Evolutionary conservation across 75 land plant species (phyloP), one percentile per base, ranked within the genome.

Genomic region (Adiantum capillusveneris): DNA sequence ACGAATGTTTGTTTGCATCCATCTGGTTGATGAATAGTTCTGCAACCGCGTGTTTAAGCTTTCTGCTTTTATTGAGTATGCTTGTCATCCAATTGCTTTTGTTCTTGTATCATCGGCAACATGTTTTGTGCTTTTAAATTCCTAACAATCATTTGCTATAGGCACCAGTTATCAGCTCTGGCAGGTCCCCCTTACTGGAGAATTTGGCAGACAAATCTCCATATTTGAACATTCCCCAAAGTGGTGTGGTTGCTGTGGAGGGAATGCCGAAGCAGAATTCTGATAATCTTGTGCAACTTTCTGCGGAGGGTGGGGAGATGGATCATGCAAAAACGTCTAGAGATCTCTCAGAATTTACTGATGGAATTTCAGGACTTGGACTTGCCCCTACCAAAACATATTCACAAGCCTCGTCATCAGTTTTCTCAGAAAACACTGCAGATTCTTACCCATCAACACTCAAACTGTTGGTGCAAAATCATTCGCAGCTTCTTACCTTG

Each of bases 141-240:
- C n/a, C n/a, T n/a, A 34, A 34, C 37, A 9, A 3, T 34, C 9
- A 5, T 34, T 34, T 34, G 3, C 37, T 34, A 9, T 9, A 34
- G 37, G 3, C 37, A 34, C 37, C 9, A 9, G 9, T 34, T 34
- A 9, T 5, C 7, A 34, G 37, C 37, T 34, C 37, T 5, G 37
- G 37, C 9, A 3, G 37, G 37, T 9, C 3, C 37, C 9, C 9
- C 37, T 34, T 21, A 14, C 50, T 29, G 29, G 71, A 69, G 30
- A 62, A 73, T 22, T 22, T 67, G 52, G 65, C 86, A 61, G 96
- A 86, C 62, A 77, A 86, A 55, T 76, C 65, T 16, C 84, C 84
- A 19, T 80, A 71, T 45, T n/a, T 80, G 44, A 64, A 64, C 59
- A 31, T 71, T 21, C 34, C 67, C 6, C 56, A 48, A 50, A 81